phyloP scores from a whole-genome alignment of 2,329 filamentous ascomycete genomes.

The Aureobasidium sp. region DNA sequence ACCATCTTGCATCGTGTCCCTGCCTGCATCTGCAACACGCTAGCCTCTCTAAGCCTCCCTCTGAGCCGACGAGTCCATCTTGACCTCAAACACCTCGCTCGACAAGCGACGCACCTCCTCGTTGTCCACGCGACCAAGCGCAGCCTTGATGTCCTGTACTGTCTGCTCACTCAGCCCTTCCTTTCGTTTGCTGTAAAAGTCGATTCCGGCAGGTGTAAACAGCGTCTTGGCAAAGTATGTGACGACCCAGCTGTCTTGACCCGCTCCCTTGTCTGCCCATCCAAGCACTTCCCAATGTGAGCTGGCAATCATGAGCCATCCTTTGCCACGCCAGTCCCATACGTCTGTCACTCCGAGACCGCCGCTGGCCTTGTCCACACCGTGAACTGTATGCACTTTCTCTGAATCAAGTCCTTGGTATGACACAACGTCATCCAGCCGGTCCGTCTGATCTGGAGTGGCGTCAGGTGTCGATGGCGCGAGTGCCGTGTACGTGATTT shows the following conservation, averaged over 20 bases:
- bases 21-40: background rate
- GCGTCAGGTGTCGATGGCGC: constrained; percentile 28
- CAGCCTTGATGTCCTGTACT: constrained; percentile 49
- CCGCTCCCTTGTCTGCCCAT: constrained; percentile 53
- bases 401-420: constrained; percentile 52
- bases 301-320: constrained; percentile 63
- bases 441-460: constrained; percentile 33
- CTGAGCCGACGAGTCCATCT: constrained; percentile 24
- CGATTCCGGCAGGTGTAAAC: constrained; percentile 75
- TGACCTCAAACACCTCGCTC: constrained; percentile 42
- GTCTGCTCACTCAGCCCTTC: constrained; percentile 55
- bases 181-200: constrained; percentile 63
- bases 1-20: background rate
- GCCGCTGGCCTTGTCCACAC: constrained; percentile 52
- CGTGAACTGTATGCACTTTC: constrained; percentile 54
- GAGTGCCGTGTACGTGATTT: constrained; percentile 64
- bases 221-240: constrained; percentile 79
- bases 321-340: constrained; percentile 75
- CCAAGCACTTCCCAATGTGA: constrained; percentile 78
- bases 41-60: background rate
- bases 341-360: constrained; percentile 30
- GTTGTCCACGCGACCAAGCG: constrained; percentile 46
- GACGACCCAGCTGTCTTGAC: constrained; percentile 55
- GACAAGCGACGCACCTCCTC: constrained; percentile 49
- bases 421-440: constrained; percentile 65